Percentiles rank a stretch among this genome's conserved stretches.
phyloP scores from a whole-genome alignment of 2,329 filamentous ascomycete genomes.

The Mariannaea elegans region DNA sequence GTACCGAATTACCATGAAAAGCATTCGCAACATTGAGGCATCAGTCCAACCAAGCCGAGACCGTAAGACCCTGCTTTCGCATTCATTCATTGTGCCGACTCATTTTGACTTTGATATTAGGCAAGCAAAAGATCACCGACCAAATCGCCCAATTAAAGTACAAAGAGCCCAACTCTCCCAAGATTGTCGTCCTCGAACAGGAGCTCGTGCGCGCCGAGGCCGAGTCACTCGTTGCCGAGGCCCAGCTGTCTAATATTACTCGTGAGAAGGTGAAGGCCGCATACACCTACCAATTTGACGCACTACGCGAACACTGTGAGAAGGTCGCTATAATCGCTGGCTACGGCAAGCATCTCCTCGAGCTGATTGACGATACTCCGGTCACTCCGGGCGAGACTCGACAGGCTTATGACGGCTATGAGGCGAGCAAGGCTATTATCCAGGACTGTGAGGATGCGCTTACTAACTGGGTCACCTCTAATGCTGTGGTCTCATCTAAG shows the following conservation, averaged over 20 bases:
- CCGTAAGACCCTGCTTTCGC: conserved; percentile 65
- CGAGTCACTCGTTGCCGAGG: conserved; percentile 98
- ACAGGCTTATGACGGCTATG: conserved; percentile 95
- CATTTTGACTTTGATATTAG: conserved; percentile 52
- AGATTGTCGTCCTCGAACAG: conserved; percentile 97
- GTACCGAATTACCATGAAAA: conserved; percentile 99
- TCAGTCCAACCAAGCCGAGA: conserved; percentile 98
- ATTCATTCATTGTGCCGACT: neutral
- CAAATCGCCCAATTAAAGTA: conserved; percentile 99
- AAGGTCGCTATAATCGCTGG: conserved; percentile 98
- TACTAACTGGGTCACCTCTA: conserved; percentile 94
- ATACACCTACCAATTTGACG: conserved; percentile 98
- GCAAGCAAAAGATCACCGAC: conserved; percentile 99
- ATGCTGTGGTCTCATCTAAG: conserved; percentile 87
- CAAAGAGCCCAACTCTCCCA: conserved; percentile 98
- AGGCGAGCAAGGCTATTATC: conserved; percentile 98
- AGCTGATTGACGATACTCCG: conserved; percentile 94
- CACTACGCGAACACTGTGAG: conserved; percentile 95
- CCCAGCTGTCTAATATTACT: conserved; percentile 98
- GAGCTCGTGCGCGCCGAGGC: conserved; percentile 98
- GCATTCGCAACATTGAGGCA: conserved; percentile 98
- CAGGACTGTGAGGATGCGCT: conserved; percentile 98
- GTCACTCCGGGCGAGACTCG: conserved; percentile 98
- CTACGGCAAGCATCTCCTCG: conserved; percentile 97
- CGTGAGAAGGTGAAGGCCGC: conserved; percentile 99